Percentiles rank a stretch among this genome's conserved stretches.
phyloP scores from a whole-genome alignment of 495 filamentous ascomycete species.

The Hypoxylon crocopeplum region DNA sequence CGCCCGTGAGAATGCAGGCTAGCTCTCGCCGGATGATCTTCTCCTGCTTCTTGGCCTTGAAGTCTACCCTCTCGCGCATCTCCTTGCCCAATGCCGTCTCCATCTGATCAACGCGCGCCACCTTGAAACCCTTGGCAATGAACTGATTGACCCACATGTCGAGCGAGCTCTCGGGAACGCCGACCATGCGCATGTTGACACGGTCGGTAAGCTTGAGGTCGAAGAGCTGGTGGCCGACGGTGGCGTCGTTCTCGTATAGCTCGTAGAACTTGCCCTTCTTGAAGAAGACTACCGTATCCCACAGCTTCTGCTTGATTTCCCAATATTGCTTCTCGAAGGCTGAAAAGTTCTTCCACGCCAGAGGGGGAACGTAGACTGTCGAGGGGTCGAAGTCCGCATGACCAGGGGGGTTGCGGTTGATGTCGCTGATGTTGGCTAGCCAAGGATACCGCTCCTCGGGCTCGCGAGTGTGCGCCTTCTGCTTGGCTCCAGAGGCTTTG shows the following conservation, averaged over 20 bases:
- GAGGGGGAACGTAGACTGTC: slow-evolving; percentile 84
- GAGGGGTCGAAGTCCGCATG: slow-evolving; percentile 93
- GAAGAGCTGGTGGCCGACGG: slow-evolving; percentile 95
- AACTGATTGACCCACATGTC: slow-evolving; percentile 95
- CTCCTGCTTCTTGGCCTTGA: slow-evolving; percentile 68
- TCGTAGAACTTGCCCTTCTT: slow-evolving; percentile 99
- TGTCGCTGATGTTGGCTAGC: slow-evolving; percentile 84
- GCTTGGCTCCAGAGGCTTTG: slow-evolving; percentile 64
- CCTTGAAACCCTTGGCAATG: slow-evolving; percentile 92
- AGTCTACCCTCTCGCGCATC: slow-evolving; percentile 86
- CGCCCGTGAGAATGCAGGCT: slow-evolving; percentile 85
- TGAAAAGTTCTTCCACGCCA: slow-evolving; percentile 79
- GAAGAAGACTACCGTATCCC: slow-evolving; percentile 98
- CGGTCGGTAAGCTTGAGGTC: slow-evolving; percentile 97
- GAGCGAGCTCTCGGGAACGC: slow-evolving; percentile 88
- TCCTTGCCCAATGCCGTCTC: slow-evolving; percentile 96
- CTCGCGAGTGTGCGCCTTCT: slow-evolving; percentile 77
- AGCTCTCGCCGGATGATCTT: slow-evolving; percentile 95
- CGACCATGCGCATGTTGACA: slow-evolving; percentile 99
- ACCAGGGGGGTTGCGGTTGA: slow-evolving; percentile 77
- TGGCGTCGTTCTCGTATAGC: slow-evolving; percentile 97
- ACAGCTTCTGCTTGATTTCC: slow-evolving; percentile 98
- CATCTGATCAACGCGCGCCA: slow-evolving; percentile 94
- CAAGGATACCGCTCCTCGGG: slow-evolving; percentile 86
- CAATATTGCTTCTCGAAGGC: slow-evolving; percentile 99